Base-by-base conservation (phyloP, 1,284 basidiomycete species). In the Laetiporus sulphureus region DNA sequence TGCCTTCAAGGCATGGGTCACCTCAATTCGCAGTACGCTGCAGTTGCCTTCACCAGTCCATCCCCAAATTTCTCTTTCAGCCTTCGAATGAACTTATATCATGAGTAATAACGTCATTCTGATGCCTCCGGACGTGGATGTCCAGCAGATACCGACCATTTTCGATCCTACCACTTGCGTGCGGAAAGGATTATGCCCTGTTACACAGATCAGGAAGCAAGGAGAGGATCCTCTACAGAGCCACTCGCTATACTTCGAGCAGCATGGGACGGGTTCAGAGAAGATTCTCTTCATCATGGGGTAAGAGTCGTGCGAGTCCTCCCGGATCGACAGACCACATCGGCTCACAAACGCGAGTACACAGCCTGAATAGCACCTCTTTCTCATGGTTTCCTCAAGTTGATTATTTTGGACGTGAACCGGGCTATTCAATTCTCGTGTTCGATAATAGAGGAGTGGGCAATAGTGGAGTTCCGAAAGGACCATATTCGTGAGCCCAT, bases 401-500 rank as follows among this genome's bases (percentile, higher is more conserved):
- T 3, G 57, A 70, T 7, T 62, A 82, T 51, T 84, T 86, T 48
- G 68, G 65, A 11, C 59, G 65, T 18, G 54, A 62, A 11, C 64
- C 68, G 7, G 62, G 71, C 33, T 75, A 83, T 46, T 78, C 79
- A 0, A 67, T 79, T 5, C 68, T 94, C 2, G 87, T 91, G 1
- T 87, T 92, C 52, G 91, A 95, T 60, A 93, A 95, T 56, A 73
- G 90, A 27, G 91, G 91, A 1, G 89, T 89, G 2, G 88, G 91
- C 4, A 77, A 89, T 56, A 85, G 81, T 36, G 77, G 74, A 16
- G 69, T 76, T 16, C 88, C 90, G 0, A 60, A 64, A 35, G 86
- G 85, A 3, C 83, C 83, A 1, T 89, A 89, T 60, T 60, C 68
- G 70, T 72, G 44, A 34, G 66, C 61, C 20, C 27, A 27, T 27